Evolutionary conservation across 345 rosid species (phyloP).

Genomic region (Ailanthus altissimus): DNA sequence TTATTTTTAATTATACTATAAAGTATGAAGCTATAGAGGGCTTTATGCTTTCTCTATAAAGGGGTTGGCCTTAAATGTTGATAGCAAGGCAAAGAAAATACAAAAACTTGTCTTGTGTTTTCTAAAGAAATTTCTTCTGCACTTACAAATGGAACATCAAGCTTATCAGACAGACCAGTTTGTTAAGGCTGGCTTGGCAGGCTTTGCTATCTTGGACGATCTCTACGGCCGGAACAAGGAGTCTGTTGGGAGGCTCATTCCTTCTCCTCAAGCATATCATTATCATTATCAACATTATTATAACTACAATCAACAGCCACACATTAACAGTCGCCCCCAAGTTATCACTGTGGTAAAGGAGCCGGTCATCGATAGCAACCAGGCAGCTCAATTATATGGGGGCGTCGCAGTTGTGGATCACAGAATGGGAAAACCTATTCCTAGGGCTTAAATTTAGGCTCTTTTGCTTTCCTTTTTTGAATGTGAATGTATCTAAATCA

Average conservation of each 20-base stretch:
- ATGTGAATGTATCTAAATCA: neutral
- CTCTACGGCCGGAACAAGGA: neutral
- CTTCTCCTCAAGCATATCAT: neutral
- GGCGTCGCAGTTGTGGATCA: neutral
- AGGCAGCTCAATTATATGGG: neutral
- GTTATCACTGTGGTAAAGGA: neutral
- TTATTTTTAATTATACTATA: no score
- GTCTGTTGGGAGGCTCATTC: neutral
- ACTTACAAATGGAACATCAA: neutral
- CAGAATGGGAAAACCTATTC: neutral
- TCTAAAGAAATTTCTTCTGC: neutral
- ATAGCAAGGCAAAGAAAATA: neutral
- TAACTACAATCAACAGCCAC: neutral
- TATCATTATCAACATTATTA: neutral
- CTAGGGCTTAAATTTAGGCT: neutral
- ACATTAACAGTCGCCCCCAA: neutral
- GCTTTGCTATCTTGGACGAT: conserved; percentile 20
- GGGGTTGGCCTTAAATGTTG: neutral
- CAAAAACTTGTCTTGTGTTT: neutral
- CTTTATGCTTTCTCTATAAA: neutral
- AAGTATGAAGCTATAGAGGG: neutral
- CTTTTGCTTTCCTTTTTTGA: neutral
- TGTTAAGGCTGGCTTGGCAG: conserved; percentile 17
- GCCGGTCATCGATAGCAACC: neutral
- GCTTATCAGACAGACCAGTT: conserved; percentile 5